Conservation (phyloP, 495 filamentous ascomycete species). For the Stereocaulon alpinum region DNA sequence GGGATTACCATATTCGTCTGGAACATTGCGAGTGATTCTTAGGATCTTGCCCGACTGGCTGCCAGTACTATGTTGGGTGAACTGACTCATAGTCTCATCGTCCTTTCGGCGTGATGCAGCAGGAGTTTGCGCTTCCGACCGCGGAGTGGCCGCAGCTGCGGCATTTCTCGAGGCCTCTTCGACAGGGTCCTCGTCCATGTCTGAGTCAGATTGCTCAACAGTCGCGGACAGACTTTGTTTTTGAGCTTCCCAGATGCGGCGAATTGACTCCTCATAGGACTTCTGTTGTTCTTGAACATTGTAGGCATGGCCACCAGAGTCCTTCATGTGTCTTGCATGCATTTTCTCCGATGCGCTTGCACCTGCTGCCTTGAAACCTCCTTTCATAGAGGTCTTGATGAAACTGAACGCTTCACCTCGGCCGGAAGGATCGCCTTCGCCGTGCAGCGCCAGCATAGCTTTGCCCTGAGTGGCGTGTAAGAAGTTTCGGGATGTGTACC, state of each 20-base stretch:
- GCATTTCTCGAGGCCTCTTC: slow-evolving; percentile 36
- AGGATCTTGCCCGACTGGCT: slow-evolving; percentile 62
- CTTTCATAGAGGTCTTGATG: slow-evolving; percentile 96
- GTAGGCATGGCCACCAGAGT: slow-evolving; percentile 89
- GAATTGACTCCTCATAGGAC: slow-evolving; percentile 79
- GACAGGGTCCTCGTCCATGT: slow-evolving; percentile 58
- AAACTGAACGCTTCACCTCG: slow-evolving; percentile 91
- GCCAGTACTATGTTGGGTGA: slow-evolving; percentile 63
- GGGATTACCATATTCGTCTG: slow-evolving; percentile 51
- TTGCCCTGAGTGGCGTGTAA: slow-evolving; percentile 87
- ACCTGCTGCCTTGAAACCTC: slow-evolving; percentile 83
- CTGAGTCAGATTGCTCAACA: slow-evolving; percentile 51
- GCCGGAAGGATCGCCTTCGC: slow-evolving; percentile 90
- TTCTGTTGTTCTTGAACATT: slow-evolving; percentile 89
- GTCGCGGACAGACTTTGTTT: slow-evolving; percentile 61
- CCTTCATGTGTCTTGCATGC: slow-evolving; percentile 70
- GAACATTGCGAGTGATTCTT: slow-evolving; percentile 59
- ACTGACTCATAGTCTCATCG: slow-evolving; percentile 80
- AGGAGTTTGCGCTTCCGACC: slow-evolving; percentile 52
- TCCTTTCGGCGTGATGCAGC: slow-evolving; percentile 41
- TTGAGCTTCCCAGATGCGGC: slow-evolving; percentile 82
- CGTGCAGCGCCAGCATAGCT: slow-evolving; percentile 91
- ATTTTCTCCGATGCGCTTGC: slow-evolving; percentile 82
- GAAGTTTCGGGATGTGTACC: slow-evolving; percentile 92
- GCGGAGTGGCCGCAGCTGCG: slow-evolving; percentile 45